phyloP scores from a whole-genome alignment of 2,329 filamentous ascomycete species.

The Orbilia oligospora region DNA sequence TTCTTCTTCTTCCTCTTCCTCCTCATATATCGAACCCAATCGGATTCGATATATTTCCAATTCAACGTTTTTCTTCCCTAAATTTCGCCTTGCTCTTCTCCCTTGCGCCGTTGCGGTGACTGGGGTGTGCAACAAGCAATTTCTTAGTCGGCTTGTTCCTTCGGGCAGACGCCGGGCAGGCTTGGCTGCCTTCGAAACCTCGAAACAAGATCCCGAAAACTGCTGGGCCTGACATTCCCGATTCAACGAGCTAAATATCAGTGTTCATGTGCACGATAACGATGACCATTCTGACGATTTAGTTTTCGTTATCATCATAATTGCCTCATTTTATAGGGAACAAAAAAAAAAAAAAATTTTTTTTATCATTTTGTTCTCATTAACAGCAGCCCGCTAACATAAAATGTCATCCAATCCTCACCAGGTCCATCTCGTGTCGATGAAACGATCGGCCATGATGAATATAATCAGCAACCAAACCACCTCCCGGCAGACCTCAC shows the following conservation, averaged over 20 bases:
- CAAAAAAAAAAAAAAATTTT: neutral
- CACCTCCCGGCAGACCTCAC: constrained; percentile 72
- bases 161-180: constrained; percentile 39
- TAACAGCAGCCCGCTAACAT: constrained; percentile 26
- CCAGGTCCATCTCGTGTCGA: constrained; percentile 69
- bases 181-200: constrained; percentile 16
- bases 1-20: neutral
- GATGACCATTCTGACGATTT: constrained; percentile 2
- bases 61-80: constrained; percentile 20
- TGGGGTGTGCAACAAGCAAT: constrained; percentile 23
- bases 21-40: neutral
- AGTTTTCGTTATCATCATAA: constrained; percentile 40
- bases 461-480: constrained; percentile 73
- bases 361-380: neutral
- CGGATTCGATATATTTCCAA: constrained; percentile 7
- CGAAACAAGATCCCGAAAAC: constrained; percentile 32
- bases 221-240: constrained; percentile 42
- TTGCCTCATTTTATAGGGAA: constrained; percentile 25
- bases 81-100: neutral
- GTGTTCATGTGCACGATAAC: constrained; percentile 42
- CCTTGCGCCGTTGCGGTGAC: constrained; percentile 23
- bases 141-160: constrained; percentile 18
- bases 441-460: constrained; percentile 67
- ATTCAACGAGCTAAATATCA: constrained; percentile 45
- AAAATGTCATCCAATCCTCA: constrained; percentile 32